A percentile compares a stretch with the other conserved stretches of the same genome.
Conservation (phyloP, 2,329 filamentous ascomycete genomes). For the Verticillium tricorpus region DNA sequence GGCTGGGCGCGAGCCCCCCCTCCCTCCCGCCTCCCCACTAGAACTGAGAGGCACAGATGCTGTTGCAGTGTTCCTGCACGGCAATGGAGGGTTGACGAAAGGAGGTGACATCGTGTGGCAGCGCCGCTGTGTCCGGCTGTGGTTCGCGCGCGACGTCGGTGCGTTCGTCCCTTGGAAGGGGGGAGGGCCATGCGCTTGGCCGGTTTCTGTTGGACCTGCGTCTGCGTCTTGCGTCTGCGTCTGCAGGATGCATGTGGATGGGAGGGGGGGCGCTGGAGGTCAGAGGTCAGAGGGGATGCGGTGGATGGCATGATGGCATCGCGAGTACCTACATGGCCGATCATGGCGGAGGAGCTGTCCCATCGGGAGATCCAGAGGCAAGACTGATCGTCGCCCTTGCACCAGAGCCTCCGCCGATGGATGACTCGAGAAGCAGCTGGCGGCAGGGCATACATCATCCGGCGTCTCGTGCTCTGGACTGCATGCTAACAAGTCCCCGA, state of each 20-base stretch:
- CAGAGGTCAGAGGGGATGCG: not conserved
- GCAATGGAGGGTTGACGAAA: not conserved
- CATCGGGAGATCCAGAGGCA: not conserved
- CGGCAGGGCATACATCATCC: not conserved
- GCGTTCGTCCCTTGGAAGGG: not conserved
- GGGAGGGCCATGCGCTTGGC: not conserved
- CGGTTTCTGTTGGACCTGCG: constrained; percentile 37
- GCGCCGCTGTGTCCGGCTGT: not conserved
- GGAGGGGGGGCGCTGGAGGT: not conserved
- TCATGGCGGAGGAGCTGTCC: not conserved
- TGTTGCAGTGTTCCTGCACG: not conserved
- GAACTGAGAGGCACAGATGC: not conserved
- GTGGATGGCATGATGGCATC: not conserved
- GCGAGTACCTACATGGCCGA: not conserved
- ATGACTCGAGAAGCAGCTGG: not conserved
- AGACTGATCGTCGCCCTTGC: not conserved
- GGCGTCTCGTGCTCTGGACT: not conserved
- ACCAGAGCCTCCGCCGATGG: not conserved
- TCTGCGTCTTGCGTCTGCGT: constrained; percentile 23
- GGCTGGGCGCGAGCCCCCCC: not conserved
- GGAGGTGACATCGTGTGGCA: not conserved
- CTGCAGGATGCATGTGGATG: not conserved
- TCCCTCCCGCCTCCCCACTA: not conserved
- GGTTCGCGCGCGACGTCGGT: not conserved
- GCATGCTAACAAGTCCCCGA: not conserved